A percentile compares a stretch with the other conserved stretches of the same genome.
Conservation (phyloP, 306 rosid genomes). For the Clitoria ternatea region DNA sequence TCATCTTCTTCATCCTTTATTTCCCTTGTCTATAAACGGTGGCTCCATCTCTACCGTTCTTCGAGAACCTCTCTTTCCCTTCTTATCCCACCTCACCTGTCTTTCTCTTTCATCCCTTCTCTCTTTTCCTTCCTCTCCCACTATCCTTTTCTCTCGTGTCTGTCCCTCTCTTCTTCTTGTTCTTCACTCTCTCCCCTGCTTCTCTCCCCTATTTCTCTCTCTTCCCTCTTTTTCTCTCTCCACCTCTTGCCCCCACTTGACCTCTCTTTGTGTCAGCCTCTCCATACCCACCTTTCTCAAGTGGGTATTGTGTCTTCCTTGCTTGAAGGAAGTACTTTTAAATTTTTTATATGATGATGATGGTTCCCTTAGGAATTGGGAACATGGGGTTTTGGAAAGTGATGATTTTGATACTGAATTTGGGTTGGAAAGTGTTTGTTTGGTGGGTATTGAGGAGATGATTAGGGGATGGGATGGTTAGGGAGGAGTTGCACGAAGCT, state of each 20-base stretch:
- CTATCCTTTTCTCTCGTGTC: slow-evolving; percentile 4
- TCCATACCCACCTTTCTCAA: slow-evolving; percentile 52
- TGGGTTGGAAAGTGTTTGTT: slow-evolving; percentile 50
- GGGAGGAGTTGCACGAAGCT: slow-evolving; percentile 68
- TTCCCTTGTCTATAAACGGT: slow-evolving; percentile 73
- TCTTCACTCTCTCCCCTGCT: slow-evolving; percentile 26
- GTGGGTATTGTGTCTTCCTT: slow-evolving; percentile 56
- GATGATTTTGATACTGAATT: slow-evolving; percentile 32
- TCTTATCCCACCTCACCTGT: slow-evolving; percentile 36
- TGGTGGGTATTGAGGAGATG: slow-evolving; percentile 59
- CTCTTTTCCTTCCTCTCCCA: slow-evolving; percentile 60
- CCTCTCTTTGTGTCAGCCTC: slow-evolving; percentile 52
- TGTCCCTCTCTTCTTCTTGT: not conserved
- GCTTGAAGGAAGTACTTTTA: slow-evolving; percentile 43
- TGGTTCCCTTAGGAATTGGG: no score
- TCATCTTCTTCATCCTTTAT: slow-evolving; percentile 47
- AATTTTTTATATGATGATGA: slow-evolving; percentile 20
- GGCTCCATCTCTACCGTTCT: slow-evolving; percentile 76
- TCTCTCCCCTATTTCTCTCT: no score
- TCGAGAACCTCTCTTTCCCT: slow-evolving; percentile 68
- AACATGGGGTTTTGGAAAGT: no score
- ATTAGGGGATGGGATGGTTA: slow-evolving; percentile 63
- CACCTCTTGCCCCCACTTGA: slow-evolving; percentile 35
- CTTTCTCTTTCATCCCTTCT: no score
- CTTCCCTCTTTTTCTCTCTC: slow-evolving; percentile 17